phyloP scores from a whole-genome alignment of 495 filamentous ascomycete genomes.

The Lichina pygmaea region DNA sequence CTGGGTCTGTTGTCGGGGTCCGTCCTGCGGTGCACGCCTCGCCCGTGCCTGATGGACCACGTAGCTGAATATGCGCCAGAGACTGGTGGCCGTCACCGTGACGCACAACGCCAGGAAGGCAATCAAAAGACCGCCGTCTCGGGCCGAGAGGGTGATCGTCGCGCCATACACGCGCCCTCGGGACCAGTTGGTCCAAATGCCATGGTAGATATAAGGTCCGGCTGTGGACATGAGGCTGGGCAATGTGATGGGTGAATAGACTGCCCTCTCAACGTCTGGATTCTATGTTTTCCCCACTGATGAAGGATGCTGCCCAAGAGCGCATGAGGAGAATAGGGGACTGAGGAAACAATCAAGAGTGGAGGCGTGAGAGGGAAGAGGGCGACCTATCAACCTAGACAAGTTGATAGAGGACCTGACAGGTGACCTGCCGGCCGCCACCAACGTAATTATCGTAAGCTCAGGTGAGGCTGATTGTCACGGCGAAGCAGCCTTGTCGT shows the following conservation, averaged over 20 bases:
- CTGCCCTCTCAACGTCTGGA: no score
- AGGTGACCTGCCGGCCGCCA: no score
- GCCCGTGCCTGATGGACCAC: conserved; percentile 12
- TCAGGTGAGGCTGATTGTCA: no score
- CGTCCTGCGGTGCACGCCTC: conserved; percentile 5
- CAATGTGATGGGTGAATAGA: no score
- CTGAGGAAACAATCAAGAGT: conserved; percentile 14
- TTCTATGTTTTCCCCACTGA: background rate
- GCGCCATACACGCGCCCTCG: conserved; percentile 12
- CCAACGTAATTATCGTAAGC: no score
- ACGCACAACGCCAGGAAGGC: conserved; percentile 18
- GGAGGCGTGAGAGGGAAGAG: no score
- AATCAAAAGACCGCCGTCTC: conserved; percentile 13
- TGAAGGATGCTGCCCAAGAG: conserved; percentile 2
- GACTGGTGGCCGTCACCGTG: conserved; percentile 9
- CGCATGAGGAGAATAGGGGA: conserved; percentile 16
- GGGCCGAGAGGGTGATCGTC: conserved; percentile 14
- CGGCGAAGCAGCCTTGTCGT: no score
- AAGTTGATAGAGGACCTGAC: no score
- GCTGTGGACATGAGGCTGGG: no score
- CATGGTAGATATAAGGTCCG: conserved; percentile 8
- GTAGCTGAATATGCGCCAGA: conserved; percentile 17
- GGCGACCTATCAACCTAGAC: no score
- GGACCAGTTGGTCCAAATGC: conserved; percentile 19
- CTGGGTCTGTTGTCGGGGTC: conserved; percentile 14